phyloP scores from a whole-genome alignment of 495 filamentous ascomycete genomes.

The Entonaema liquescens region DNA sequence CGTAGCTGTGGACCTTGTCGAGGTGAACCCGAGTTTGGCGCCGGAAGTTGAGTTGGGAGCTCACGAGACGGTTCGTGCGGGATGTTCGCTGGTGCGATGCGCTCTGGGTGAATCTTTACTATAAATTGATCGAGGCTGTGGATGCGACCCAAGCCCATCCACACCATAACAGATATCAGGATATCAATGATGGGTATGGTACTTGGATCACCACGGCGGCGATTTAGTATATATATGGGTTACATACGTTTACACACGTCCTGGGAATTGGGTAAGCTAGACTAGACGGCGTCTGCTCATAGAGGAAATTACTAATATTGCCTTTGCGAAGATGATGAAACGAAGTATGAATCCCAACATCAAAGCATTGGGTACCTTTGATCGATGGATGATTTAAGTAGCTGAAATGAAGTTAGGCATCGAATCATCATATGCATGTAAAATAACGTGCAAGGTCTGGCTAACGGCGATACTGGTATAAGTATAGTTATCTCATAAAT shows the following conservation, averaged over 20 bases:
- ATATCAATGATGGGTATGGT: background rate
- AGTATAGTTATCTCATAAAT: background rate
- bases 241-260: background rate
- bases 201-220: background rate
- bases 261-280: background rate
- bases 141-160: background rate
- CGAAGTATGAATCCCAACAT: background rate
- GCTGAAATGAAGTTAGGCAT: background rate
- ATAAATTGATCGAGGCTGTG: constrained; percentile 48
- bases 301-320: background rate
- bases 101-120: constrained; percentile 90
- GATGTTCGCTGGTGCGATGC: constrained; percentile 89
- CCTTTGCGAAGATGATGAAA: background rate
- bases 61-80: constrained; percentile 86
- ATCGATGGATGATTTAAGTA: background rate
- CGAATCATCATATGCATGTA: background rate
- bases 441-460: background rate
- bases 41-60: constrained; percentile 69
- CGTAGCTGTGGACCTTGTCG: constrained; percentile 91
- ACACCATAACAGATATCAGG: background rate
- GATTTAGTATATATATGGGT: background rate
- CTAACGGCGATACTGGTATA: background rate
- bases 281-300: background rate
- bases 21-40: constrained; percentile 93
- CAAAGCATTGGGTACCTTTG: background rate